phyloP scores from a whole-genome alignment of 768 basidiomycete species.

The Peribolospora kevripleyi region DNA sequence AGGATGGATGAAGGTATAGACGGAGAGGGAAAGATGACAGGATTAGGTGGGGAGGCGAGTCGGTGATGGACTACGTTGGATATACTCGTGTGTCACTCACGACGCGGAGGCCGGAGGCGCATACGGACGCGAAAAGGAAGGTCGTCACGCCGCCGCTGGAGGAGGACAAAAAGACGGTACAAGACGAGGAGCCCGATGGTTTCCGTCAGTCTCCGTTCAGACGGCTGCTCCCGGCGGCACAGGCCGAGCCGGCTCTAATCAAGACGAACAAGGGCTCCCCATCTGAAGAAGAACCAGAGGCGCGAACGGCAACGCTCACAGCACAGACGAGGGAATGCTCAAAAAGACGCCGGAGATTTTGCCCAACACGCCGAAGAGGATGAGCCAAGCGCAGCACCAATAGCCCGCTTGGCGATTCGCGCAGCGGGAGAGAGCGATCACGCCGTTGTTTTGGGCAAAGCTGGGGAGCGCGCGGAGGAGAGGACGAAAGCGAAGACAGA shows the following conservation, averaged over 20 bases:
- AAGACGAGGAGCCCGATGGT: background rate
- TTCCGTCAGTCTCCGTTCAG: background rate
- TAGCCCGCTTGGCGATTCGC: conserved; percentile 55
- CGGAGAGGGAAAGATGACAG: background rate
- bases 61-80: conserved; percentile 8
- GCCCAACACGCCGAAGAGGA: conserved; percentile 35
- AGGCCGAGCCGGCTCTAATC: background rate
- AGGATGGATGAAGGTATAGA: background rate
- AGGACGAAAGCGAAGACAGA: too few species aligned
- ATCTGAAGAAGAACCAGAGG: too few species aligned
- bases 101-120: conserved; percentile 44
- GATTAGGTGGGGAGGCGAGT: too few species aligned
- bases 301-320: conserved; percentile 12
- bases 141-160: conserved; percentile 52
- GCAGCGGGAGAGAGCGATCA: conserved; percentile 57
- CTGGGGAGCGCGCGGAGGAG: conserved; percentile 19
- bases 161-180: background rate
- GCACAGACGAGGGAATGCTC: conserved; percentile 55
- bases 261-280: too few species aligned
- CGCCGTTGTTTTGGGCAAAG: conserved; percentile 34
- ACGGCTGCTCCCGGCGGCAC: background rate
- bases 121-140: conserved; percentile 57
- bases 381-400: conserved; percentile 42
- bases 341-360: conserved; percentile 66
- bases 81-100: conserved; percentile 27